These are phyloP conservation scores for Elsinoe perseae DNA, from an alignment of 2,329 filamentous ascomycete genomes.

Conservation along the genomic window DNA sequence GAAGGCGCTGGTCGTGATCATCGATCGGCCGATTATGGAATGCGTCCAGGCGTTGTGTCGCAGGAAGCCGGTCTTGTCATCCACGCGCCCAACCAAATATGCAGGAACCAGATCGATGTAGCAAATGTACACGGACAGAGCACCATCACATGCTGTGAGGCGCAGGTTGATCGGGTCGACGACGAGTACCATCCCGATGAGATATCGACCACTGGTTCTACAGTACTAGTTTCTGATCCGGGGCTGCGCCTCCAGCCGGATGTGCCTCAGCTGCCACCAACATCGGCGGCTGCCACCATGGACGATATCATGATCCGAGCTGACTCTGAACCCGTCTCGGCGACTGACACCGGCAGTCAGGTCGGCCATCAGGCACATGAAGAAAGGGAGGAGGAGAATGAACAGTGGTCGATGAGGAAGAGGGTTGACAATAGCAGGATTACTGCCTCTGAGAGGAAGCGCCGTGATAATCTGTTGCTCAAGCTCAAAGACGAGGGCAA, in stretches of 20 bases:
- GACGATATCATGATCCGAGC: neutral
- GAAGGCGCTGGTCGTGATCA: no score
- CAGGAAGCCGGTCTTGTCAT: no score
- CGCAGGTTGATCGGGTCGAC: neutral
- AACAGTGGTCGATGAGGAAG: neutral
- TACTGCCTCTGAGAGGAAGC: conserved; percentile 17
- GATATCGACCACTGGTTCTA: neutral
- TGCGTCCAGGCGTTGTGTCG: no score
- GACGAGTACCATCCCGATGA: neutral
- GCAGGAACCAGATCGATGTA: no score
- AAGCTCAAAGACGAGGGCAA: conserved; percentile 48
- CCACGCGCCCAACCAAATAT: no score
- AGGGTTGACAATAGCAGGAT: neutral
- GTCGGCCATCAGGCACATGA: no score
- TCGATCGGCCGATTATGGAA: no score
- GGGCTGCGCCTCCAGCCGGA: neutral
- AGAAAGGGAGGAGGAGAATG: no score
- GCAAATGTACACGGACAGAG: no score
- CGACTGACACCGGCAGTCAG: no score
- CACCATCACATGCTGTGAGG: no score
- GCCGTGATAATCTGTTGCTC: conserved; percentile 39
- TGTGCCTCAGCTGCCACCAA: neutral
- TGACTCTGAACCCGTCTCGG: neutral
- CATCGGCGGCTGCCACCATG: neutral
- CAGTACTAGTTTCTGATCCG: neutral